phyloP scores from a whole-genome alignment of 2,329 filamentous ascomycete genomes.

The Sordariomycetes sp. region DNA sequence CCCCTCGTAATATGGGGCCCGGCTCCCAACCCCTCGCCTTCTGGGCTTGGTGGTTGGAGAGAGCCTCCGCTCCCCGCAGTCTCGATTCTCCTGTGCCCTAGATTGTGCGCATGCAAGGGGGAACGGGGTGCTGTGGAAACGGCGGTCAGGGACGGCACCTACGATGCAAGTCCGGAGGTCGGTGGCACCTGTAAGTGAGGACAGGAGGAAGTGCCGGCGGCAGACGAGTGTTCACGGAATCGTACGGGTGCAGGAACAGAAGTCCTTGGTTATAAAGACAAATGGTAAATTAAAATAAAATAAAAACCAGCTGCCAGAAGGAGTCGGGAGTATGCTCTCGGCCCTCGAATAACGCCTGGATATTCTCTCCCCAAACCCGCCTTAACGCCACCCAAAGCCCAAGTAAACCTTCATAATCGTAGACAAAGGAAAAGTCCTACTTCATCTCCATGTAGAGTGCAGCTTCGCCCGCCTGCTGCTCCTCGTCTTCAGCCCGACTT shows the following conservation, averaged over 20 bases:
- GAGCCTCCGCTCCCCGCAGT: too few species aligned
- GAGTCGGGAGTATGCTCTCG: not conserved
- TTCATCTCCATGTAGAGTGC: slow-evolving; percentile 44
- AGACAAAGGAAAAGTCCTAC: not conserved
- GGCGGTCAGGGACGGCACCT: too few species aligned
- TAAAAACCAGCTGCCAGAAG: too few species aligned
- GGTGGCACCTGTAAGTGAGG: not conserved
- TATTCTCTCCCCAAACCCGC: not conserved
- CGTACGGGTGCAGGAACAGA: not conserved
- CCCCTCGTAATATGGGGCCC: too few species aligned
- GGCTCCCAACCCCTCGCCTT: too few species aligned
- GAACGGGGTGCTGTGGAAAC: too few species aligned
- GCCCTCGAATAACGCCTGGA: not conserved
- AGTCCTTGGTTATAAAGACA: not conserved
- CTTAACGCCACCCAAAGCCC: not conserved
- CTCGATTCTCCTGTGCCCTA: too few species aligned
- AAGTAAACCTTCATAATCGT: not conserved
- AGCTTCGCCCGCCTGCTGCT: slow-evolving; percentile 32
- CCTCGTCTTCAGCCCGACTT: slow-evolving; percentile 45
- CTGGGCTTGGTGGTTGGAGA: too few species aligned
- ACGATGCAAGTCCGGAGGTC: too few species aligned
- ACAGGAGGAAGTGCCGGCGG: not conserved
- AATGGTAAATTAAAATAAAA: not conserved
- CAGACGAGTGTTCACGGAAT: not conserved
- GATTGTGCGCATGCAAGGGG: too few species aligned